Percentiles rank a stretch among this genome's conserved stretches.
Evolutionary conservation across 371 early-diverging fungal genomes (phyloP).

Genomic region (Mortierella sp.): DNA sequence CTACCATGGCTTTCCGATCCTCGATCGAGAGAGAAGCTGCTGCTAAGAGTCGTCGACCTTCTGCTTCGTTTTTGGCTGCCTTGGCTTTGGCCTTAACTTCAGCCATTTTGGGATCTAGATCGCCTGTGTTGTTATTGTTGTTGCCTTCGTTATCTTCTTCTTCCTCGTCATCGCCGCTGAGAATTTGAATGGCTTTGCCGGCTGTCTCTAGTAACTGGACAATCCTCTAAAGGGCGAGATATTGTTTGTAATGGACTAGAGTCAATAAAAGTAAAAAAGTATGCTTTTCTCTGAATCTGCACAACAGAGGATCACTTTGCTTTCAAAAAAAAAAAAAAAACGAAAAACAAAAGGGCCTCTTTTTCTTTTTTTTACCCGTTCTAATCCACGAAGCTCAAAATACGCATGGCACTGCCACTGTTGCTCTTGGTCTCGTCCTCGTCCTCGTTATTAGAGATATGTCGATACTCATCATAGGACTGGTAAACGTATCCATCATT

Average conservation of each 20-base stretch:
- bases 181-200: slow-evolving; percentile 48
- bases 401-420: slow-evolving; percentile 40
- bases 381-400: slow-evolving; percentile 44
- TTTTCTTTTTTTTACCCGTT: slow-evolving; percentile 22
- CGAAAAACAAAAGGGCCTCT: background rate
- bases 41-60: slow-evolving; percentile 12
- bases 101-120: too few species aligned
- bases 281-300: too few species aligned
- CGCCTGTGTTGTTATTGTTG: too few species aligned
- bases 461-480: slow-evolving; percentile 18
- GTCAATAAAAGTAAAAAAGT: background rate
- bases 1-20: slow-evolving; percentile 15
- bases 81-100: too few species aligned
- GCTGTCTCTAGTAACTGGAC: slow-evolving; percentile 47
- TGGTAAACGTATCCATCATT: slow-evolving; percentile 48
- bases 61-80: slow-evolving; percentile 14
- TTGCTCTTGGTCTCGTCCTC: slow-evolving; percentile 4
- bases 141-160: slow-evolving; percentile 9
- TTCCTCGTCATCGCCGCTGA: slow-evolving; percentile 35
- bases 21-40: slow-evolving; percentile 6
- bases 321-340: too few species aligned
- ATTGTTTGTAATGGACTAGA: background rate
- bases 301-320: too few species aligned
- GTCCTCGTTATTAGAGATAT: background rate
- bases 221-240: slow-evolving; percentile 25